phyloP scores from a whole-genome alignment of 2,329 filamentous ascomycete species.

The Dactylella cylindrospora region DNA sequence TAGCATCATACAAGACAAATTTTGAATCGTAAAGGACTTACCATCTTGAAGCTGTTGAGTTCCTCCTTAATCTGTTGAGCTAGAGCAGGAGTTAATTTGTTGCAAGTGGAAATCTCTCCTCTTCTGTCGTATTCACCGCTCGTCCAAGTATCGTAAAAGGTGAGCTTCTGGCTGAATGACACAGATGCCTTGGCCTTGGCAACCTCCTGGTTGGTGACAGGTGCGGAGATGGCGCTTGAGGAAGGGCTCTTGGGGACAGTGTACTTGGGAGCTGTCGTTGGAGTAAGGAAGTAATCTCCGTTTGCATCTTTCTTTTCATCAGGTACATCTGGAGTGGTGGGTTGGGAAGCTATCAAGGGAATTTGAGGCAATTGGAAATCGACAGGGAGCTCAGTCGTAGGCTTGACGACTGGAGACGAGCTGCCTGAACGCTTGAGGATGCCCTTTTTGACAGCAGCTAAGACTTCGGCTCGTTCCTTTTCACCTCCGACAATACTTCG shows the following conservation, averaged over 20 bases:
- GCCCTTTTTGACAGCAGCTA: conserved; percentile 90
- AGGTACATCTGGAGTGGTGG: conserved; percentile 19
- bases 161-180: conserved; percentile 81
- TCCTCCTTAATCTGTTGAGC: conserved; percentile 99
- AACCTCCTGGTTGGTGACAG: conserved; percentile 71
- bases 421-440: conserved; percentile 86
- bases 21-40: conserved; percentile 54
- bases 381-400: conserved; percentile 57
- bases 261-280: conserved; percentile 58
- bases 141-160: conserved; percentile 96
- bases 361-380: conserved; percentile 60
- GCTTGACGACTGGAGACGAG: conserved; percentile 68
- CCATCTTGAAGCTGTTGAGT: conserved; percentile 99
- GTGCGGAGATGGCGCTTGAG: conserved; percentile 76
- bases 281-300: conserved; percentile 79
- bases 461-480: conserved; percentile 82
- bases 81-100: conserved; percentile 91
- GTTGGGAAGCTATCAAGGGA: conserved; percentile 29
- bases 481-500: conserved; percentile 92
- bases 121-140: conserved; percentile 93
- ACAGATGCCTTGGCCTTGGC: conserved; percentile 54
- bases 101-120: conserved; percentile 96
- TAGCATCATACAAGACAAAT: background rate
- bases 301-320: conserved; percentile 56
- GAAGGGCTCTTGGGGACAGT: conserved; percentile 62